A percentile compares a stretch with the other conserved stretches of the same genome.
These are phyloP conservation scores for Phytophthora aleatoria DNA, from an alignment of 352 stramenopile genomes.

Conservation along the genomic window DNA sequence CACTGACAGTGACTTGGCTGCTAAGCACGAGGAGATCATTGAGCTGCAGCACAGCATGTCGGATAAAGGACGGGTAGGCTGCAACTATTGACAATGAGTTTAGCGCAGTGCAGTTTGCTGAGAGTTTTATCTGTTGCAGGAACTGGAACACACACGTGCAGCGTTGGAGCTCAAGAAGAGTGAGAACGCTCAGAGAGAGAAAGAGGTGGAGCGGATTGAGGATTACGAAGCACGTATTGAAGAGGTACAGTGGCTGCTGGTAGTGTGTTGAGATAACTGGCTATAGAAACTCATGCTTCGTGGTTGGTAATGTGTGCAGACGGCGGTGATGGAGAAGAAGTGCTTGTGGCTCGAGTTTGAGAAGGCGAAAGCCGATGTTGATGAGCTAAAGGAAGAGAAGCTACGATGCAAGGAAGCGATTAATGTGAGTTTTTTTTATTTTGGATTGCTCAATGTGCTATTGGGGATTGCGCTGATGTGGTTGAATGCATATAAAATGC, in stretches of 20 bases:
- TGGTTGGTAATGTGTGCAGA: constrained; percentile 39
- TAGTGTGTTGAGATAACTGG: neutral
- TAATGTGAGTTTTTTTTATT: constrained; percentile 38
- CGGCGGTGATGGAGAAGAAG: constrained; percentile 86
- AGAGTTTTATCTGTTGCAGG: constrained; percentile 29
- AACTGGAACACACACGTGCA: constrained; percentile 65
- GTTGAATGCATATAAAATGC: neutral
- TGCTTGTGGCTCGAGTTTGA: constrained; percentile 87
- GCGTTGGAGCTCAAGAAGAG: constrained; percentile 85
- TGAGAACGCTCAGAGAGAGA: constrained; percentile 80
- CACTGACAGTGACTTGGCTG: constrained; percentile 68
- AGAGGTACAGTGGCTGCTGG: constrained; percentile 47
- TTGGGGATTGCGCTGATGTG: neutral
- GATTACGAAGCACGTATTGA: constrained; percentile 81
- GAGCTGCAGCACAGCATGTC: constrained; percentile 76
- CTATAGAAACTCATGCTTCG: neutral
- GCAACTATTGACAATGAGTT: neutral
- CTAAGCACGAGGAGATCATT: constrained; percentile 81
- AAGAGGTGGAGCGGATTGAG: constrained; percentile 84
- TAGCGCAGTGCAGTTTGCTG: constrained; percentile 1
- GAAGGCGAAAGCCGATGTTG: constrained; percentile 68
- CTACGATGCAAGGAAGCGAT: constrained; percentile 71
- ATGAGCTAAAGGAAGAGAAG: constrained; percentile 72
- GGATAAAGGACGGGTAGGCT: constrained; percentile 66
- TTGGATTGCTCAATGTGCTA: neutral